Evolutionary conservation across 805 yeast species (phyloP).

Genomic region (Candida vaughaniae): DNA sequence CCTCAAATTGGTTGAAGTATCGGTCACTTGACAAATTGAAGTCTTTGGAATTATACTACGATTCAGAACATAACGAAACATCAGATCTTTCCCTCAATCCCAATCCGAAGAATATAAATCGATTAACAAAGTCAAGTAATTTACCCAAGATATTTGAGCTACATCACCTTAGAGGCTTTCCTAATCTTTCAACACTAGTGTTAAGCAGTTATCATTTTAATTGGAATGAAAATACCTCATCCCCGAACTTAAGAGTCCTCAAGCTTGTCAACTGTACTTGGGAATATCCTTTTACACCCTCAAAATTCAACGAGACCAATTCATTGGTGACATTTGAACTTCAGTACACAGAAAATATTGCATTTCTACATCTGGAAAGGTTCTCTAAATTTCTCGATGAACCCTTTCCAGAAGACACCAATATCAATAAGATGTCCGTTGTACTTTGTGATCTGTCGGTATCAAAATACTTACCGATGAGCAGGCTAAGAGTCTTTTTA

Average conservation of each 20-base stretch:
- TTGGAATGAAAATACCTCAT: slow-evolving; percentile 24
- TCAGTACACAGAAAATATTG: slow-evolving; percentile 24
- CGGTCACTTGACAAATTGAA: slow-evolving; percentile 19
- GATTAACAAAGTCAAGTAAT: slow-evolving; percentile 7
- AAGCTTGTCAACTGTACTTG: slow-evolving; percentile 48
- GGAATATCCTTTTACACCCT: slow-evolving; percentile 54
- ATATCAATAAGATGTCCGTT: slow-evolving; percentile 17
- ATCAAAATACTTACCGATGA: slow-evolving; percentile 11
- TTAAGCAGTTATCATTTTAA: slow-evolving; percentile 44
- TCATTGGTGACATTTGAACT: slow-evolving; percentile 23
- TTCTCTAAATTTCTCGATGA: slow-evolving; percentile 27
- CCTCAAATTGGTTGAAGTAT: slow-evolving; percentile 44
- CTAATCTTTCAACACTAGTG: slow-evolving; percentile 27
- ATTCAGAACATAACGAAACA: slow-evolving; percentile 19
- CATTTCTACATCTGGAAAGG: slow-evolving; percentile 39
- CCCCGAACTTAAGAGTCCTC: slow-evolving; percentile 14
- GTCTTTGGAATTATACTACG: slow-evolving; percentile 26
- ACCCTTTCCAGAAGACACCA: slow-evolving; percentile 19
- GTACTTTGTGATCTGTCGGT: slow-evolving; percentile 8
- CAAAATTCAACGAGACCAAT: slow-evolving; percentile 29
- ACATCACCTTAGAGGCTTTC: slow-evolving; percentile 42
- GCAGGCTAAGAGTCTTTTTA: slow-evolving; percentile 11
- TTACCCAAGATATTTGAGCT: slow-evolving; percentile 39
- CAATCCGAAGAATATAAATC: slow-evolving; percentile 19
- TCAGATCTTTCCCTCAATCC: slow-evolving; percentile 7